A percentile compares a stretch with the other conserved stretches of the same genome.
Conservation (phyloP, 2,329 filamentous ascomycete species). For the Drechslerella dactyloides region DNA sequence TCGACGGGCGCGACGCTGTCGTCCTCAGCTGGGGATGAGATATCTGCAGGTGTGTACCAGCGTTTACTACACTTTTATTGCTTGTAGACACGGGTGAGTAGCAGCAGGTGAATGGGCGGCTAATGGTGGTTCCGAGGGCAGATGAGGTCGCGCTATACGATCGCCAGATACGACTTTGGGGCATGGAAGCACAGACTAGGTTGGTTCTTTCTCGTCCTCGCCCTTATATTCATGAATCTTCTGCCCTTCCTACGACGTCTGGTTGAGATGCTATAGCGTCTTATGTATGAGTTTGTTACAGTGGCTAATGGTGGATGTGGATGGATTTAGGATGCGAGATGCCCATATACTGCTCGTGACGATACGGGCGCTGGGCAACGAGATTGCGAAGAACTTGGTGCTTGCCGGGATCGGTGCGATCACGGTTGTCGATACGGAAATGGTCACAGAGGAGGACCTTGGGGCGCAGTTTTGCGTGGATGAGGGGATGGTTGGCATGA, state of each 20-base stretch:
- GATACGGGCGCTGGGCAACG: constrained; percentile 85
- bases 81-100: too few species aligned
- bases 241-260: too few species aligned
- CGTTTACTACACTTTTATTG: constrained; percentile 54
- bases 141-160: constrained; percentile 98
- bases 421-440: constrained; percentile 80
- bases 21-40: constrained; percentile 30
- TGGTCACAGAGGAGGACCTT: constrained; percentile 78
- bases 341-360: constrained; percentile 89
- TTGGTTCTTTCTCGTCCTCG: constrained; percentile 55
- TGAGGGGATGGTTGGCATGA: constrained; percentile 75
- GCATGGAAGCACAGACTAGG: constrained; percentile 88
- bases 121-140: constrained; percentile 57
- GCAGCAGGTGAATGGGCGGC: background rate
- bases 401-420: constrained; percentile 89
- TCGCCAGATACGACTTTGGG: constrained; percentile 96
- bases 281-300: background rate
- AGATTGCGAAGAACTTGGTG: constrained; percentile 96
- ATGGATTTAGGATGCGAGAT: constrained; percentile 71
- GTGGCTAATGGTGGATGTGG: background rate
- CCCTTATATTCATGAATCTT: background rate
- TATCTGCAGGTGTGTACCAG: constrained; percentile 52
- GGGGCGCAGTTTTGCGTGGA: constrained; percentile 83
- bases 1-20: constrained; percentile 65
- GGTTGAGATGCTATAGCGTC: too few species aligned